phyloP scores from a whole-genome alignment of 306 rosid genomes.

The Pyrus betulifolia region DNA sequence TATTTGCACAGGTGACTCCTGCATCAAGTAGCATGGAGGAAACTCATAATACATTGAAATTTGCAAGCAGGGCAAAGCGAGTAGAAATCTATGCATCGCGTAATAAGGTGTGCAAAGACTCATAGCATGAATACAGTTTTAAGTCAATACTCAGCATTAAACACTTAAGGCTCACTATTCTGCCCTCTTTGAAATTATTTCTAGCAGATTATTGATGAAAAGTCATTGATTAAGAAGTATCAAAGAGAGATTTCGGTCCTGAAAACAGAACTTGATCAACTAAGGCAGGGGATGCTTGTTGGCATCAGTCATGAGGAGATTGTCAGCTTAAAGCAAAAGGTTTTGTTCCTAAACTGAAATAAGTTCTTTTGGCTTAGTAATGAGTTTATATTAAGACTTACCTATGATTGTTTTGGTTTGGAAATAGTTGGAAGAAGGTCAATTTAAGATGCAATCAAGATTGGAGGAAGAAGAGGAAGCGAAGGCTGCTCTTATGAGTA shows the following conservation, averaged over 20 bases:
- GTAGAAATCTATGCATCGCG: conserved; percentile 97
- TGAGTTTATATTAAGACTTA: conserved; percentile 11
- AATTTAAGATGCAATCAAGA: conserved; percentile 96
- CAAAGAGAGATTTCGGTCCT: conserved; percentile 91
- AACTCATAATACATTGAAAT: conserved; percentile 98
- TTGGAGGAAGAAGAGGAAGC: conserved; percentile 99
- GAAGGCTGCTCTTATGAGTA: conserved; percentile 97
- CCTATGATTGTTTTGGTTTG: conserved; percentile 7
- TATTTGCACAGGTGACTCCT: conserved; percentile 97
- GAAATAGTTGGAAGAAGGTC: conserved; percentile 93
- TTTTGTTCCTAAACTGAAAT: conserved; percentile 21
- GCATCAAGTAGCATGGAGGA: conserved; percentile 99
- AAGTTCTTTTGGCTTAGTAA: conserved; percentile 2
- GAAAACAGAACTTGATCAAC: conserved; percentile 92
- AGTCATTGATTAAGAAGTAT: conserved; percentile 92
- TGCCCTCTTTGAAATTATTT: conserved; percentile 17
- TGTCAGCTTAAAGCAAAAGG: conserved; percentile 81
- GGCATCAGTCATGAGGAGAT: conserved; percentile 92
- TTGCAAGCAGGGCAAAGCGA: conserved; percentile 97
- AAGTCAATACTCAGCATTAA: conserved; percentile 8
- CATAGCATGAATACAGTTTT: background rate
- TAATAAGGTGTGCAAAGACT: conserved; percentile 59
- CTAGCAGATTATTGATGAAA: conserved; percentile 89
- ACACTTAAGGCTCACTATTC: background rate
- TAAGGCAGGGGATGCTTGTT: conserved; percentile 68